Conservation (phyloP, 202 grass and related monocot species). For the Musa balbisiana region DNA sequence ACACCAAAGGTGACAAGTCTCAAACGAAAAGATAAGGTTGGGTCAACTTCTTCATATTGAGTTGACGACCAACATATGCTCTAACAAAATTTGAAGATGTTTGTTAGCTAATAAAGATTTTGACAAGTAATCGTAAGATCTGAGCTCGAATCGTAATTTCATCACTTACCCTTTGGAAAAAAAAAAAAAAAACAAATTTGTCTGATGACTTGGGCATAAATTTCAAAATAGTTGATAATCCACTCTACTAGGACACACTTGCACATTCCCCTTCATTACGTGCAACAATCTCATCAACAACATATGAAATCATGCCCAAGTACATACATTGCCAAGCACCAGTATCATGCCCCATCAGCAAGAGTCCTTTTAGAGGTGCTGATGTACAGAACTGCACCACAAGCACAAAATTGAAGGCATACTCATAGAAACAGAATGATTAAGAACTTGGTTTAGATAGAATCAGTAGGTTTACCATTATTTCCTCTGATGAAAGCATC, state of each 20-base stretch:
- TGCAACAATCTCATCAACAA: not conserved
- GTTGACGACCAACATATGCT: too few relatives aligned
- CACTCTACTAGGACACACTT: not conserved
- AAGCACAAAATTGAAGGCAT: not conserved
- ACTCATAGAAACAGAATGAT: not conserved
- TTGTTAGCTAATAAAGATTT: too few relatives aligned
- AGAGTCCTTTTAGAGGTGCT: slow-evolving; percentile 67
- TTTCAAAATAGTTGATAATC: not conserved
- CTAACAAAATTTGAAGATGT: too few relatives aligned
- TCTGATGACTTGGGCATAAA: not conserved
- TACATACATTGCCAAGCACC: not conserved
- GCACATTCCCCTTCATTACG: not conserved
- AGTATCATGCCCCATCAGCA: slow-evolving; percentile 29
- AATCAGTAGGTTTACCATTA: slow-evolving; percentile 29
- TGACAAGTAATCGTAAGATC: too few relatives aligned
- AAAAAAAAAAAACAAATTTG: too few relatives aligned
- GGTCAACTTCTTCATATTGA: too few relatives aligned
- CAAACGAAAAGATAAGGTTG: too few relatives aligned
- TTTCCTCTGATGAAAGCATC: slow-evolving; percentile 89
- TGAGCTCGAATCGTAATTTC: too few relatives aligned
- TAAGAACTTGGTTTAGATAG: not conserved
- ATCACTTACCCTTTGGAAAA: too few relatives aligned
- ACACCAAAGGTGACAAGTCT: too few relatives aligned
- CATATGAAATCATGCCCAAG: not conserved
- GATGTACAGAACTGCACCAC: slow-evolving; percentile 77